Conservation (phyloP, 495 filamentous ascomycete genomes). For the Trichoderma erinaceum region DNA sequence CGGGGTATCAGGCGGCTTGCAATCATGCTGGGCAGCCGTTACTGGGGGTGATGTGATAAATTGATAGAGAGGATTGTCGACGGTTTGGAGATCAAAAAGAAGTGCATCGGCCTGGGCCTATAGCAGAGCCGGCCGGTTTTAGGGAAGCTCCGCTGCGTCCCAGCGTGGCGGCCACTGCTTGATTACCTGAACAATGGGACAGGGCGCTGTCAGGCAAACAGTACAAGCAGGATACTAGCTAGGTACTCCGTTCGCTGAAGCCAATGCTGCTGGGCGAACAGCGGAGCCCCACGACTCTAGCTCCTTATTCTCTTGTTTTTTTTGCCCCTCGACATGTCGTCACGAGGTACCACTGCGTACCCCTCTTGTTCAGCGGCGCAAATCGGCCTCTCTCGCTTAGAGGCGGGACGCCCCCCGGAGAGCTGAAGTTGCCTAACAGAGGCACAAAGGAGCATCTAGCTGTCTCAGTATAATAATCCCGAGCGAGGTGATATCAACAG, state of each 20-base stretch:
- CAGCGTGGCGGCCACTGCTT: neutral
- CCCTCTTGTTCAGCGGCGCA: neutral
- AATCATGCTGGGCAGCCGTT: constrained; percentile 52
- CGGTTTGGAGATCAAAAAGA: neutral
- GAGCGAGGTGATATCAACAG: neutral
- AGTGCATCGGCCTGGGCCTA: neutral
- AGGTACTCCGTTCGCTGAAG: neutral
- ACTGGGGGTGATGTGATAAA: neutral
- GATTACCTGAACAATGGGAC: neutral
- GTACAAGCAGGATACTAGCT: neutral
- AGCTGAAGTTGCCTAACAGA: neutral
- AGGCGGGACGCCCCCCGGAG: constrained; percentile 6
- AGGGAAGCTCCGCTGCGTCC: neutral
- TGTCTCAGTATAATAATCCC: neutral
- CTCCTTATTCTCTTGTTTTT: neutral
- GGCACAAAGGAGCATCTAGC: neutral
- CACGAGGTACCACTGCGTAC: neutral
- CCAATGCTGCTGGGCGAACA: neutral
- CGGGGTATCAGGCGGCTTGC: constrained; percentile 61
- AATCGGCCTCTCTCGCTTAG: constrained; percentile 11
- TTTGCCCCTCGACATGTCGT: constrained; percentile 2
- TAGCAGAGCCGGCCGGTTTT: neutral
- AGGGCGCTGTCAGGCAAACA: neutral
- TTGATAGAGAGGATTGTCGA: neutral
- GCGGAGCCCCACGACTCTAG: neutral